These are phyloP conservation scores for Pseudogymnoascus sp. DNA, from an alignment of 2,329 filamentous ascomycete genomes.

Conservation along the genomic window DNA sequence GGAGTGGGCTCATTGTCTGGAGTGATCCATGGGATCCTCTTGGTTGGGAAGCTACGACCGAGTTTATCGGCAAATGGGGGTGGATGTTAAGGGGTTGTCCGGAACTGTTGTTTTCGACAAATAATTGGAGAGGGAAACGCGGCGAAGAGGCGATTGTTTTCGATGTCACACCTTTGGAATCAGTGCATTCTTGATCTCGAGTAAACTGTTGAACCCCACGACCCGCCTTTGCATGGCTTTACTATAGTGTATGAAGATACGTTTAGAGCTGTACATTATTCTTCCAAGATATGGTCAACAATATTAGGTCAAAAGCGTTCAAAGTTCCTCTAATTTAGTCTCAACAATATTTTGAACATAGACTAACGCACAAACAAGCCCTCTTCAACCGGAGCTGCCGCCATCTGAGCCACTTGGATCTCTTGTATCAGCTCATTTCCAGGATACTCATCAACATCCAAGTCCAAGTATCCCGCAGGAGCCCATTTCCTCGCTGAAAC, in stretches of 20 bases:
- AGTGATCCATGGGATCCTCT: constrained; percentile 36
- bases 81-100: constrained; percentile 32
- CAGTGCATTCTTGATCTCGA: background rate
- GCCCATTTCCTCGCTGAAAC: constrained; percentile 29
- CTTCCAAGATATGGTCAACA: background rate
- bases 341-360: background rate
- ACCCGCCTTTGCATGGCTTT: background rate
- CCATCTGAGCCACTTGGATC: constrained; percentile 25
- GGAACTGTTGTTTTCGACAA: constrained; percentile 32
- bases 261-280: background rate
- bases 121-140: constrained; percentile 27
- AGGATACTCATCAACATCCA: constrained; percentile 31
- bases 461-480: constrained; percentile 28
- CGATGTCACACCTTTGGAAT: background rate
- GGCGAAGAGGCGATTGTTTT: constrained; percentile 8
- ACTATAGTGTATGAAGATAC: background rate
- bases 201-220: background rate
- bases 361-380: constrained; percentile 20
- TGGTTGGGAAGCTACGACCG: constrained; percentile 40
- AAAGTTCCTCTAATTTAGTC: background rate
- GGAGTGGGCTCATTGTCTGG: constrained; percentile 39
- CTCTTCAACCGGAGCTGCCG: constrained; percentile 19
- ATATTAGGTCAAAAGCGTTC: background rate
- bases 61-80: constrained; percentile 39
- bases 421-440: constrained; percentile 23